Conservation (phyloP, 129 eudicot genomes). For the Oenanthe sinensis region DNA sequence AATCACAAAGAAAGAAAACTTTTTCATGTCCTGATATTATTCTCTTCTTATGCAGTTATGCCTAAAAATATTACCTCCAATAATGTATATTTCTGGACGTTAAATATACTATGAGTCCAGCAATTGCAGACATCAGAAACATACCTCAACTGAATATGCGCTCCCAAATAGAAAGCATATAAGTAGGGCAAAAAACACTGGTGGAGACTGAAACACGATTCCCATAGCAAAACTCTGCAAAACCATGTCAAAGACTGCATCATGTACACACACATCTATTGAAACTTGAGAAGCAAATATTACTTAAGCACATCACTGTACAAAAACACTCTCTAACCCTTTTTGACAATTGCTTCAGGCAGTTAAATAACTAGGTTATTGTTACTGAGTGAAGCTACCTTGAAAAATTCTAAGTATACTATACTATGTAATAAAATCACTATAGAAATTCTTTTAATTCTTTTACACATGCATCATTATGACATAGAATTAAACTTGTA, state of each 20-base stretch:
- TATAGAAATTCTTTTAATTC: not conserved
- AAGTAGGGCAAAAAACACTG: slow-evolving; percentile 25
- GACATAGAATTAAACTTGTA: not conserved
- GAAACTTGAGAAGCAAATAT: not conserved
- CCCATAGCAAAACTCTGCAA: slow-evolving; percentile 32
- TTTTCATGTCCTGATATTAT: not conserved
- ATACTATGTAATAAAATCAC: not conserved
- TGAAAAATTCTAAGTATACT: not conserved
- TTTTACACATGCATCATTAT: not conserved
- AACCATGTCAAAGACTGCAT: not conserved
- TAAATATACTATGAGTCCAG: not conserved
- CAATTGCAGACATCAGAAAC: not conserved
- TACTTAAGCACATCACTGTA: not conserved
- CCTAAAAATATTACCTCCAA: not conserved
- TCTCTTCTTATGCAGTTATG: not conserved
- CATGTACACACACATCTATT: not conserved
- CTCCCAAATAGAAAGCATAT: slow-evolving; percentile 31
- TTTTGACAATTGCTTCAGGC: not conserved
- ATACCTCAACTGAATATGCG: slow-evolving; percentile 35
- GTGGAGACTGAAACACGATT: slow-evolving; percentile 28
- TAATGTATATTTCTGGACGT: not conserved
- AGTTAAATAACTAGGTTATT: not conserved
- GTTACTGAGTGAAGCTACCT: not conserved
- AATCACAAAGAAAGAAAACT: not conserved
- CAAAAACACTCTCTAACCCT: not conserved